Base-by-base conservation (phyloP, 495 filamentous ascomycete species). In the Annulohypoxylon maeteangense region DNA sequence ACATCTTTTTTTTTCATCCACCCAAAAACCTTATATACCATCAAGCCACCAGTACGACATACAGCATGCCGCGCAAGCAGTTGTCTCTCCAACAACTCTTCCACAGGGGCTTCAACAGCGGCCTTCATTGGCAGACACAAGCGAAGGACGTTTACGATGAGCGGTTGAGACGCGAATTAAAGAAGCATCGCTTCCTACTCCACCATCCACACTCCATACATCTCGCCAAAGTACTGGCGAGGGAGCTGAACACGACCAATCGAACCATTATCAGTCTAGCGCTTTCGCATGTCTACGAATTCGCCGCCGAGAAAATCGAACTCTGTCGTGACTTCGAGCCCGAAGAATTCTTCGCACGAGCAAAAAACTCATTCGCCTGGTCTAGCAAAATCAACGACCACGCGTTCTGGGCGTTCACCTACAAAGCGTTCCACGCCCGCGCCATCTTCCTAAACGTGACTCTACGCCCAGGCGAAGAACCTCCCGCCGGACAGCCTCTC, bases 321-420 rank as follows among this genome's bases (percentile, higher is more conserved):
- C 12, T 55, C 2, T 75, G 72, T 45, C 0, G 6, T 1, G 10
- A 31, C 5, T 18, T 58, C 32, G 60, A 67, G 0, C 31, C 64
- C 4, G 8, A 66, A 0, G 59, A 65, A 6, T 76, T 50, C 20
- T 76, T 76, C 7, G 38, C 63, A 1, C 2, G 2, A 0, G 60
- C 71, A 2, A 72, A 76, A 34, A 68, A 76, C 3, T 74, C 60
- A 0, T 57, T 57, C 10, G 0, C 7, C 1, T 76, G 65, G 69
- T 74, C 62, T 0, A 14, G 2, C 8, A 38, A 22, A 7, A 22
- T 74, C 25, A 48, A 7, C 0, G 56, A 70, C 44, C 29, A 53
- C 0, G 74, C 61, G 7, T 74, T 73, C 58, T 75, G 69, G 65
- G 73, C 73, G 0, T 72, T 75, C 23, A 75, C 73, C 0, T 72